Conservation (phyloP, 179 eudicot species). For the Heliamphora ciliata region DNA sequence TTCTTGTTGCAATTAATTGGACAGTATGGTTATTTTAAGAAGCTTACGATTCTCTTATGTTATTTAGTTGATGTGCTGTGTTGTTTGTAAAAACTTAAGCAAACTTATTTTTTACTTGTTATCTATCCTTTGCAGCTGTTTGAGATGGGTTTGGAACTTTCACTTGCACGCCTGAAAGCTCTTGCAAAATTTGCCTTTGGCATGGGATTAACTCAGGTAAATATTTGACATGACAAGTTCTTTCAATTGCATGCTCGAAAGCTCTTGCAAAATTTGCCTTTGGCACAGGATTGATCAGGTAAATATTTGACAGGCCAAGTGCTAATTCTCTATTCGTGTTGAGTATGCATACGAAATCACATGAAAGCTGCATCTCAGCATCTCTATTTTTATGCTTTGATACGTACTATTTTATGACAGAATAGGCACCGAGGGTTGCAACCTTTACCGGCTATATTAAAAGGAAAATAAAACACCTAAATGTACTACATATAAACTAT, state of each 20-base stretch:
- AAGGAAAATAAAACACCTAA: too few species aligned
- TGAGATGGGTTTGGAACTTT: slow-evolving; percentile 99
- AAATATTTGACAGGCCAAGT: slow-evolving; percentile 10
- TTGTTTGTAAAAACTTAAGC: not conserved
- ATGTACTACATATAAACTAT: not conserved
- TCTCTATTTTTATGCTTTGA: not conserved
- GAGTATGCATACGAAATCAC: not conserved
- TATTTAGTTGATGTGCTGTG: not conserved
- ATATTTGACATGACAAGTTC: not conserved
- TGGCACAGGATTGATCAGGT: slow-evolving; percentile 95
- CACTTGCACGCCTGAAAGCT: slow-evolving; percentile 85
- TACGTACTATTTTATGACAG: not conserved
- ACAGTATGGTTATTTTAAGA: not conserved
- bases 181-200: slow-evolving; percentile 97
- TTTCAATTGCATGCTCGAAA: slow-evolving; percentile 75
- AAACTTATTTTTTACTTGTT: slow-evolving; percentile 12
- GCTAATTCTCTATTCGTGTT: not conserved
- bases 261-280: slow-evolving; percentile 97
- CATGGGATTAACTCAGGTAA: slow-evolving; percentile 94
- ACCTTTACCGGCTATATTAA: too few species aligned
- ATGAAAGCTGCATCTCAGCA: not conserved
- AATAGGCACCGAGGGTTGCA: not conserved
- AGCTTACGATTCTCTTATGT: slow-evolving; percentile 5
- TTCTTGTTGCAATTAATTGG: slow-evolving; percentile 7
- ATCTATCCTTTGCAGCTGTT: slow-evolving; percentile 58